Base-by-base conservation (phyloP, 1,284 basidiomycete genomes). In the Marasmius sp. region DNA sequence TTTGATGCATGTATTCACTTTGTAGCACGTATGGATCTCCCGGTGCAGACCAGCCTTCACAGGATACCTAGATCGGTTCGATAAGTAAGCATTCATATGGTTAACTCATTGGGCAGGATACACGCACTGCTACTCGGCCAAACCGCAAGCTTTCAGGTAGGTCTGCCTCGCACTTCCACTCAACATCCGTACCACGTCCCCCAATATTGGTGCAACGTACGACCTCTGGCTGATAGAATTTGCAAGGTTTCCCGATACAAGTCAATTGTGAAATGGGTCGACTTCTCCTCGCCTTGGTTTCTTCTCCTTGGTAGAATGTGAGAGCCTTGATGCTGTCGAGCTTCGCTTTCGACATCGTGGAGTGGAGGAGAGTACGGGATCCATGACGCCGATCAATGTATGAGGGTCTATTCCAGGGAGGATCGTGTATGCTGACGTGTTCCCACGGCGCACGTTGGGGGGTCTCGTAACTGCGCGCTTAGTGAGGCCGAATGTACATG, bases 111-210 rank as follows among this genome's bases (percentile, higher is more conserved):
- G 22, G 11, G 36, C 41, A 45, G 12, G 14, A 33, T 18, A 12
- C 8, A 58, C 60, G n/a, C 50, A 66, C 90, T 63, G 87, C 83
- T 0, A 97, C 88, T 60, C 86, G 81, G 8, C 95, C 95, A 62
- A 98, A 89, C 14, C 93, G 81, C 59, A 96, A 72, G 2, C 85
- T 79, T 49, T 87, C 85, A 2, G 95, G 95, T 9, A 98, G 78
- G 71, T 98, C 95, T 7, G 95, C 92, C 71, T 94, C 88, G 73
- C 95, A 98, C 89, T 89, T 91, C 94, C 94, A 96, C 69, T 95
- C 93, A 5, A 94, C 85, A 11, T 91, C 87, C 1, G 83, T 78
- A 1, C 91, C 93, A 63, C 78, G 77, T 8, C 92, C 91, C 43
- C 95, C 94, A 53, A 89, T 79, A 65, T 90, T 93, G 52, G 80